Conservation (phyloP, 2,329 filamentous ascomycete species). For the Penicillium crustosum region DNA sequence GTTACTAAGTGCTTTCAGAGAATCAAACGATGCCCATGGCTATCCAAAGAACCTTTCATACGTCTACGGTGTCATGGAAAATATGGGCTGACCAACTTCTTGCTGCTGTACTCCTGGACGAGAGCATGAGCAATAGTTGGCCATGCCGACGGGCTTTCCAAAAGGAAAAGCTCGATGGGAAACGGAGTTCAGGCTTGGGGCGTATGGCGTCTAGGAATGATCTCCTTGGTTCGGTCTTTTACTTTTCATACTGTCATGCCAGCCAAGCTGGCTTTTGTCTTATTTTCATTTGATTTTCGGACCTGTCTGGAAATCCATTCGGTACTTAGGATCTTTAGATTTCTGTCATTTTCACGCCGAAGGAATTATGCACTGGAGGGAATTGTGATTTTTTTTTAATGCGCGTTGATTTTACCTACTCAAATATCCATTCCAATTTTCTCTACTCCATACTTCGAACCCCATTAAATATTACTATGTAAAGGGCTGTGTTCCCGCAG, state of each 20-base stretch:
- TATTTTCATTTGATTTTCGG: background rate
- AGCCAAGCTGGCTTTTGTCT: background rate
- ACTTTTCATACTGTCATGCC: background rate
- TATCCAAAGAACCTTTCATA: background rate
- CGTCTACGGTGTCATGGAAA: background rate
- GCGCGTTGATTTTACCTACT: background rate
- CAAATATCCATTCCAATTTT: background rate
- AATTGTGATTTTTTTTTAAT: slow-evolving; percentile 5
- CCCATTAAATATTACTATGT: background rate
- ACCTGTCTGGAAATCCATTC: background rate
- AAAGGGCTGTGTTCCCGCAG: background rate
- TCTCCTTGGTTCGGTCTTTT: slow-evolving; percentile 1
- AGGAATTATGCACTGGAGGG: slow-evolving; percentile 8
- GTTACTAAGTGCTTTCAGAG: slow-evolving; percentile 3
- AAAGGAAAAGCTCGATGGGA: slow-evolving; percentile 2
- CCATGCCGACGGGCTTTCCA: slow-evolving; percentile 13
- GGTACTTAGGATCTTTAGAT: slow-evolving; percentile 12
- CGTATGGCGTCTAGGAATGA: background rate
- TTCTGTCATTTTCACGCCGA: slow-evolving; percentile 5
- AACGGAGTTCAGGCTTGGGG: slow-evolving; percentile 4
- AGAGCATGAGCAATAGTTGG: slow-evolving; percentile 2
- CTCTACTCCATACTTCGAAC: background rate
- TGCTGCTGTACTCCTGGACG: background rate
- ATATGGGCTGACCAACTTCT: slow-evolving; percentile 8
- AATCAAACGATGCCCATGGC: background rate